Evolutionary conservation across 1,139 yeast species (phyloP).

Genomic region (Geotrichum carabidarum): DNA sequence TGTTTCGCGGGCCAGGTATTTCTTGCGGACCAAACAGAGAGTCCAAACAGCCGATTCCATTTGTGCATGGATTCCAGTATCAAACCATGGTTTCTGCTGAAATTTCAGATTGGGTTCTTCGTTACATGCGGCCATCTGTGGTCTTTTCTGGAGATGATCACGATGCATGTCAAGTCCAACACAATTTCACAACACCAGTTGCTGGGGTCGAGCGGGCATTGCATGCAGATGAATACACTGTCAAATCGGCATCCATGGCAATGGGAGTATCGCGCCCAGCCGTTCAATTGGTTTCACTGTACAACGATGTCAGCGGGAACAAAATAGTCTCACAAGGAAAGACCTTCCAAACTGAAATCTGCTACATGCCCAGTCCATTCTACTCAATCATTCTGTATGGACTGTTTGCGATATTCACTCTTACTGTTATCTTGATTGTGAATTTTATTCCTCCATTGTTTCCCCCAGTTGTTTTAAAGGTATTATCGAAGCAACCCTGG

Average conservation of each 20-base stretch:
- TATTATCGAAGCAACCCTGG: not conserved
- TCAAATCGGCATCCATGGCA: constrained; percentile 87
- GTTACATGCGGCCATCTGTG: constrained; percentile 55
- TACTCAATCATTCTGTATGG: constrained; percentile 40
- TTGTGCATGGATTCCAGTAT: constrained; percentile 68
- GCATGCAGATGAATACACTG: constrained; percentile 68
- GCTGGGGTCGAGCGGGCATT: constrained; percentile 23
- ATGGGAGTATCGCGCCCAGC: constrained; percentile 86
- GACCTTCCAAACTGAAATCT: constrained; percentile 39
- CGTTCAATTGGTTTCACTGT: constrained; percentile 67
- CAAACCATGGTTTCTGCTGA: constrained; percentile 66
- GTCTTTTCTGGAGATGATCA: constrained; percentile 94
- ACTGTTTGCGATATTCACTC: constrained; percentile 24
- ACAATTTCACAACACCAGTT: constrained; percentile 39
- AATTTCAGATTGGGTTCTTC: constrained; percentile 53
- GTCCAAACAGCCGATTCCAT: constrained; percentile 49
- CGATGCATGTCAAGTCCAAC: constrained; percentile 81
- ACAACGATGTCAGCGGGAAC: constrained; percentile 16
- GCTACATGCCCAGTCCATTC: constrained; percentile 70
- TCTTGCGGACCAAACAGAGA: constrained; percentile 69
- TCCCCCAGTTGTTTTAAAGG: constrained; percentile 5
- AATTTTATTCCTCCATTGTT: constrained; percentile 23
- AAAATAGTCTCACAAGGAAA: not conserved
- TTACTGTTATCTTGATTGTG: constrained; percentile 20
- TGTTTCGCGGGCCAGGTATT: constrained; percentile 54